A percentile compares a stretch with the other conserved stretches of the same genome.
Conservation (phyloP, 176 grass and related monocot genomes). For the Oryza longistaminata region DNA sequence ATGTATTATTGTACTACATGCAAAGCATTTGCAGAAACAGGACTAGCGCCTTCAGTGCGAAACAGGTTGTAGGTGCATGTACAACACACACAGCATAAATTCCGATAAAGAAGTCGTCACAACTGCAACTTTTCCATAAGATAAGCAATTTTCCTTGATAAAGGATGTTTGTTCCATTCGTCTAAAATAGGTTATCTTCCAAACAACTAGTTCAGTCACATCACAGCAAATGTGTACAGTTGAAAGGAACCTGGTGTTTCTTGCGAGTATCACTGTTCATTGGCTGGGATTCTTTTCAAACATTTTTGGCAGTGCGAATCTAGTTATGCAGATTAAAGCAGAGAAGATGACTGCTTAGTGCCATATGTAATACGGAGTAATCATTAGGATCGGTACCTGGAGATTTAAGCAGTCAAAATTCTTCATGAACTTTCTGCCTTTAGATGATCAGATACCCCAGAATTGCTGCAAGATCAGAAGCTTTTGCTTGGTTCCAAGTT, state of each 20-base stretch:
- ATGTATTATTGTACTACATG: not conserved
- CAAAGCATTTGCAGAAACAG: slow-evolving; percentile 20
- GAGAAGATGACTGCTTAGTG: slow-evolving; percentile 26
- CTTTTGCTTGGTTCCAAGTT: slow-evolving; percentile 53
- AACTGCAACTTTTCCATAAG: slow-evolving; percentile 22
- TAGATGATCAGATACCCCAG: slow-evolving; percentile 33
- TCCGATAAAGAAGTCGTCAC: slow-evolving; percentile 31
- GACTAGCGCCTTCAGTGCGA: not conserved
- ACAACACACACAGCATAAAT: slow-evolving; percentile 25
- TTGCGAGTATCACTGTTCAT: not conserved
- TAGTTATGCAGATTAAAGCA: not conserved
- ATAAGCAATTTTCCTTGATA: slow-evolving; percentile 1
- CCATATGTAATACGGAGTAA: slow-evolving; percentile 31
- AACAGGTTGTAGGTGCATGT: slow-evolving; percentile 30
- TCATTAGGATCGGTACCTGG: slow-evolving; percentile 35
- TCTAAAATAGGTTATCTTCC: slow-evolving; percentile 46
- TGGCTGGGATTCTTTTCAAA: not conserved
- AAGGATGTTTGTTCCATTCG: slow-evolving; percentile 29
- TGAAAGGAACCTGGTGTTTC: not conserved
- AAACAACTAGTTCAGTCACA: slow-evolving; percentile 41
- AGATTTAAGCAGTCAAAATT: slow-evolving; percentile 41
- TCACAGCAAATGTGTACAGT: slow-evolving; percentile 14
- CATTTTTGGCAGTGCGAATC: not conserved
- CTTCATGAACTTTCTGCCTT: slow-evolving; percentile 44
- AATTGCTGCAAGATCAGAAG: slow-evolving; percentile 36